Conservation (phyloP, 768 basidiomycete species). For the Candolleomyces eurysporus region DNA sequence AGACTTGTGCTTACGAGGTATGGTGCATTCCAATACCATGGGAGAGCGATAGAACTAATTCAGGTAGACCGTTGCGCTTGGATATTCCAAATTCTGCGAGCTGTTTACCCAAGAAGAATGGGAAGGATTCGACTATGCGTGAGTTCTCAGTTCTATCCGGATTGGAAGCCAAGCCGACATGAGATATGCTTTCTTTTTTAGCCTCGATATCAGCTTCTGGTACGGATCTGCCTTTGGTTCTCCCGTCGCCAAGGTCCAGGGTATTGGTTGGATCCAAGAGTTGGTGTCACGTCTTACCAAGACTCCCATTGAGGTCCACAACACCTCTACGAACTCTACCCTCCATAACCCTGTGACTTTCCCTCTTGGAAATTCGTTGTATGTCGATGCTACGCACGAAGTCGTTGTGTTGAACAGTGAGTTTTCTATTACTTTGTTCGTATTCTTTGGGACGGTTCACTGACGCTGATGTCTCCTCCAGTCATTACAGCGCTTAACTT, state of each 20-base stretch:
- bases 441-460: neutral
- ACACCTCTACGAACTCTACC: constrained; percentile 84
- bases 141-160: constrained; percentile 22
- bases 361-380: constrained; percentile 69
- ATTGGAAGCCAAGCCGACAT: neutral
- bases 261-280: constrained; percentile 81
- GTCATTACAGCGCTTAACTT: constrained; percentile 87
- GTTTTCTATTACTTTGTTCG: constrained; percentile 16
- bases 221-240: constrained; percentile 78
- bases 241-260: constrained; percentile 72
- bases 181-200: constrained; percentile 19
- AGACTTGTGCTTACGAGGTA: constrained; percentile 85
- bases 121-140: constrained; percentile 91
- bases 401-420: constrained; percentile 85
- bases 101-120: constrained; percentile 91
- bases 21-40: constrained; percentile 7
- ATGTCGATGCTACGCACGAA: constrained; percentile 90
- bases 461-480: constrained; percentile 21
- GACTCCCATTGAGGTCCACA: constrained; percentile 64
- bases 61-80: constrained; percentile 79
- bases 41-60: neutral
- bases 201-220: constrained; percentile 70
- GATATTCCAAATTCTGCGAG: constrained; percentile 88
- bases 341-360: constrained; percentile 66
- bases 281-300: constrained; percentile 80